Evolutionary conservation across 805 yeast species (phyloP), one percentile per base, ranked within the genome.

Genomic region (Crinitomyces ghanaensis): DNA sequence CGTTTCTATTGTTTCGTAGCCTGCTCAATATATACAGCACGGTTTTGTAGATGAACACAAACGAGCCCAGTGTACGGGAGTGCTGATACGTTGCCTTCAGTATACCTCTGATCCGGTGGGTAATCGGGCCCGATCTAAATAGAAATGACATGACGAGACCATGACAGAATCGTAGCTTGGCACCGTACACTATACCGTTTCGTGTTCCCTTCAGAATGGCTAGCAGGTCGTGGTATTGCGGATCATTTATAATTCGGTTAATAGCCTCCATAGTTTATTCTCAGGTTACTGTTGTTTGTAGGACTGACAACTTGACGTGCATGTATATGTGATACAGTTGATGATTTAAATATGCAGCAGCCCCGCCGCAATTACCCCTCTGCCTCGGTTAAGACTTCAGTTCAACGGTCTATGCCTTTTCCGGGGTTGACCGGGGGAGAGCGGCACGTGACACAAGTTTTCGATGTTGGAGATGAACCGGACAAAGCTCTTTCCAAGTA

Each of bases 141-240:
- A 75, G 56, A 21, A 73, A 51, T 30, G 70, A 68, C 54, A 74
- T 74, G 29, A 74, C 82, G 31, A 74, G 49, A 1, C 80, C 75
- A 52, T 74, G 82, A 31, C 74, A 67, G 46, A 75, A 73, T 31
- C 82, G 57, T 25, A 74, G 55, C 43, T 70, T 65, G 3, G 75
- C 76, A 2, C 82, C 82, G 40, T 74, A 74, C 5, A 71, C 72
- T 5, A 68, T 33, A 37, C 66, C 59, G 43, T 64, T 64, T 19
- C 66, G 47, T 34, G 58, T 51, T 4, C 68, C 68, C 35, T 59
- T 60, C 29, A 63, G 28, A 13, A 62, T 44, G 15, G 56, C 54
- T 8, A 63, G 50, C 3, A 54, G 13, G n/a, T 54, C 60, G 26
- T 55, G 57, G 40, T 58, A 45, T 33, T 38, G 35, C 1, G 65